Base-by-base conservation (phyloP, 2,329 filamentous ascomycete species). In the Aspergillus clavatus region DNA sequence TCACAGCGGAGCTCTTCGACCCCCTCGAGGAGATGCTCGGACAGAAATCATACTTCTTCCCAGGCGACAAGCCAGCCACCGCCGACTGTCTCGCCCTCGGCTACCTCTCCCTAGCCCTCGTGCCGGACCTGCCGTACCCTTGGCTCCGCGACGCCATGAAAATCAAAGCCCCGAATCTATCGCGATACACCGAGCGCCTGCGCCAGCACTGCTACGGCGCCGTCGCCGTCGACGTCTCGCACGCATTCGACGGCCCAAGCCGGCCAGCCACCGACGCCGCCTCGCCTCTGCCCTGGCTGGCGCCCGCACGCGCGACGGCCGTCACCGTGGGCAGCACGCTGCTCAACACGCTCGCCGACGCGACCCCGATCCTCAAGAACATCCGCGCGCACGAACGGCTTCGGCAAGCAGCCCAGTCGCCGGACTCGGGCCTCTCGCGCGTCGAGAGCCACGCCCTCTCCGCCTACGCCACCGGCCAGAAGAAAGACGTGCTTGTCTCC, bases 21-120 rank as follows among this genome's bases (percentile, higher is more conserved):
- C 86, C 89, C 1, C 63, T 96, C 12, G 77, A 82, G 42, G 77
- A 82, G 28, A 72, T 87, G 26, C 73, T 83, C 16, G 76, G 72
- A 1, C 62, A 70, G 14, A 81, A 80, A 49, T 58, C 66, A 2
- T 84, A 78, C 58, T 65, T 87, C 8, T 69, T 87, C 1, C 71
- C 70, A 8, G 51, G 47, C n/a, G 62, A 70, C 1, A 58, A 70
- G n/a, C 75, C 80, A 0, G 81, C 80, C 2, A 81, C 78, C 43
- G 68, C 94, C 19, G 90, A 96, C 66, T 95, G 87, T 61, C 66
- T 96, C 38, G 83, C 82, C 0, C 80, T 88, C 57, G 93, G 84
- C 8, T 95, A 94, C 63, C 72, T 97, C 27, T 77, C 81, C 2
- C 70, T 96, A 40, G 86, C 93, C 72, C 72, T 85, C 1, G 73